Percentiles rank a stretch among this genome's conserved stretches.
Evolutionary conservation across 768 basidiomycete species (phyloP).

Genomic region (Gymnopilus dilepis): DNA sequence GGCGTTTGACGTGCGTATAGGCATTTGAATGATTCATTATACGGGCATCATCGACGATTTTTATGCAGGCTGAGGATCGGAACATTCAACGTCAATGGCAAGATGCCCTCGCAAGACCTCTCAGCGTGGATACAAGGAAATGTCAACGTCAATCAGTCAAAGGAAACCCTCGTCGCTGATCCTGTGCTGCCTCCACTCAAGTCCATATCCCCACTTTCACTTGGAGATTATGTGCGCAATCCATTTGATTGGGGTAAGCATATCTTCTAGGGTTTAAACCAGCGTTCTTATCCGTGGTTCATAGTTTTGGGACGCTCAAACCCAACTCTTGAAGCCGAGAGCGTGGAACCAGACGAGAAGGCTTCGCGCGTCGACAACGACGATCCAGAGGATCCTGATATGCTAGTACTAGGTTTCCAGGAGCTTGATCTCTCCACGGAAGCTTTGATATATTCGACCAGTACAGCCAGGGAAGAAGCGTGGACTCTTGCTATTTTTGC

Average conservation of each 20-base stretch:
- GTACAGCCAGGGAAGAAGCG: conserved; percentile 67
- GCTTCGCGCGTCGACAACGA: conserved; percentile 31
- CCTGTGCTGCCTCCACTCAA: conserved; percentile 40
- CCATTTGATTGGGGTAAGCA: conserved; percentile 33
- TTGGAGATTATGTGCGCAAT: conserved; percentile 31
- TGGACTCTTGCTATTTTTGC: conserved; percentile 74
- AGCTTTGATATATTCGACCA: conserved; percentile 73
- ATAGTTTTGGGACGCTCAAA: conserved; percentile 5
- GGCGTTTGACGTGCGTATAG: conserved; percentile 36
- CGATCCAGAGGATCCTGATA: conserved; percentile 55
- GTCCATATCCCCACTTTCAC: conserved; percentile 42
- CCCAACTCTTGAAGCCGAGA: conserved; percentile 3
- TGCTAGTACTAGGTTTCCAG: conserved; percentile 80
- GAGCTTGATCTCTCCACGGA: conserved; percentile 82
- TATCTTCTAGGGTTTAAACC: background rate
- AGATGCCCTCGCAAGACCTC: conserved; percentile 73
- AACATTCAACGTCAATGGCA: conserved; percentile 88
- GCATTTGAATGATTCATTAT: background rate
- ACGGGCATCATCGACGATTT: background rate
- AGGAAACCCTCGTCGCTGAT: background rate
- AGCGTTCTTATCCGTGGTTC: background rate
- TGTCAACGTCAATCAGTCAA: background rate
- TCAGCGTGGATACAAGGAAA: conserved; percentile 62
- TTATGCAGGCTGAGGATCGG: conserved; percentile 65
- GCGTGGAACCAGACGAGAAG: conserved; percentile 8